Conservation (phyloP, 129 eudicot species). For the Chrysanthemum seticuspe region DNA sequence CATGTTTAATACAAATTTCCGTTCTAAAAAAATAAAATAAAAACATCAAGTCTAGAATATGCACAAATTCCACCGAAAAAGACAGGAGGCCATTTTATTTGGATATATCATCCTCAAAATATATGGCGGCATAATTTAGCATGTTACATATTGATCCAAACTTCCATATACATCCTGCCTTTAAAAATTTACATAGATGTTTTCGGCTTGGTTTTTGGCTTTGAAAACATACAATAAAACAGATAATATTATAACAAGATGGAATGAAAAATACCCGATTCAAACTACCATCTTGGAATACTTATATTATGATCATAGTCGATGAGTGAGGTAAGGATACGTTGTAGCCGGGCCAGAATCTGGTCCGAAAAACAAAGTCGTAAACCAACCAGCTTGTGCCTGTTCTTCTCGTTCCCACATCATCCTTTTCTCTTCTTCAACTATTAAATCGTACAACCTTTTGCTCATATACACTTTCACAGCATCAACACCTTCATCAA, state of each 20-base stretch:
- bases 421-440: constrained; percentile 62
- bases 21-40: no score
- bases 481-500: constrained; percentile 66
- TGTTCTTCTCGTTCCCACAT: constrained; percentile 41
- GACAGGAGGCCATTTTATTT: constrained; percentile 23
- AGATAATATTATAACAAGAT: constrained; percentile 14
- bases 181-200: constrained; percentile 29
- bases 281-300: constrained; percentile 20
- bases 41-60: no score
- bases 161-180: constrained; percentile 19
- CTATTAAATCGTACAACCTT: constrained; percentile 53
- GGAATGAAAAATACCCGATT: constrained; percentile 17
- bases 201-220: constrained; percentile 25
- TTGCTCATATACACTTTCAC: constrained; percentile 71
- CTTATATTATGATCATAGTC: constrained; percentile 40
- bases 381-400: constrained; percentile 50
- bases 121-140: constrained; percentile 37
- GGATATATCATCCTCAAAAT: constrained; percentile 23
- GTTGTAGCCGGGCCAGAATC: constrained; percentile 40
- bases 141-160: constrained; percentile 19
- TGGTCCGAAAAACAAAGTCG: constrained; percentile 55
- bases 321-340: constrained; percentile 69
- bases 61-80: neutral
- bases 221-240: constrained; percentile 18
- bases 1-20: no score